Evolutionary conservation across 495 filamentous ascomycete genomes (phyloP), one percentile per base, ranked within the genome.

Genomic region (Hypoxylon trugodes): DNA sequence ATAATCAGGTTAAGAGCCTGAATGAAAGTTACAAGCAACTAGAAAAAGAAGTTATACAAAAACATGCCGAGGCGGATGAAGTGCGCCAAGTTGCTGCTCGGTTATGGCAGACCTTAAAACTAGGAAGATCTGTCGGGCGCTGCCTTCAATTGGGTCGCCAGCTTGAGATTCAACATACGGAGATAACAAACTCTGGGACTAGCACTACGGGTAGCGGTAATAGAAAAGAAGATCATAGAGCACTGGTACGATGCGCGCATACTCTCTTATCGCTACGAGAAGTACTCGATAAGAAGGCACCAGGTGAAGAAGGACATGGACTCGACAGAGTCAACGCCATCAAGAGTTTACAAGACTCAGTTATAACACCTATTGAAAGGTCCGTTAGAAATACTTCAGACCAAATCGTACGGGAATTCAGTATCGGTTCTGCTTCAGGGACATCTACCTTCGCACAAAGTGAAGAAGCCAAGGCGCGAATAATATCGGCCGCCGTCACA

Each of bases 21-120:
- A 92, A 90, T 47, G 87, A 92, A 69, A 90, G 89, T 59, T 96
- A 97, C 71, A 85, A 86, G 53, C 85, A 93, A 21, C 81, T 98
- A 41, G 84, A 93, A 73, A 88, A 85, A 68, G 91, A 96, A 57
- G 92, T 98, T 18, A 76, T 91, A 45, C 83, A 89, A 50, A 89
- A 93, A 66, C 88, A 93, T 81, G 85, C 89, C 64, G 86, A 86
- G 9, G 94, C 95, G 1, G 87, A 94, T 40, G 84, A 92, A 69
- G 89, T 96, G 3, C 83, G 87, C 10, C 66, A 86, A 18, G 90
- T 89, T 5, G 87, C 89, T 12, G 84, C 87, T 51, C 79, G 92
- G 24, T 84, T 96, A 13, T 88, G 90, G 81, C 81, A 87, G 54
- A 90, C 92, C 0, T 83, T 96, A n/a, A 82, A 86, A 42, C 76